Base-by-base conservation (phyloP, 2,329 filamentous ascomycete species). In the Aspergillus sp. region DNA sequence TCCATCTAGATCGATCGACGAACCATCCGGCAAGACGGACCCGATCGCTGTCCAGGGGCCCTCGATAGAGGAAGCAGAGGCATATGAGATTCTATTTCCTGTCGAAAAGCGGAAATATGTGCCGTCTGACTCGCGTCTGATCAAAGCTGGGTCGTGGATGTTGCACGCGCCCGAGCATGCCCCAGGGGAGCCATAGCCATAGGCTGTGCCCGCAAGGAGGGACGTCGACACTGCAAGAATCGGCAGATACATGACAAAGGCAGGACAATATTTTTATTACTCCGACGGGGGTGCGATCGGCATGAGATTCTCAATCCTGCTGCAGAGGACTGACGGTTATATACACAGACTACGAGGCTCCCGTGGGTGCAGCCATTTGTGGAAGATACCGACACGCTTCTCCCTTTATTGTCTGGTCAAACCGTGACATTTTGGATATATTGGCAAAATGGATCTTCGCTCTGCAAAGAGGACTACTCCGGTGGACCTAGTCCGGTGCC, bases 21-120 rank as follows among this genome's bases (percentile, higher is more conserved):
- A 80, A 3, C 78, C 77, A n/a, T 57, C 62, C 0, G 78, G 74
- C 11, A 84, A 69, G 39, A 79, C 76, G 11, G 76, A 76, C 12
- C 81, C 80, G 47, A 77, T 67, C 51, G 74, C 74, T 1, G 72
- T 78, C 81, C 81, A 84, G n/a, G 81, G 80, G 0, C 81, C 82
- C 5, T 69, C 69, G 36, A 84, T 73, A 3, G 71, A 67, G 0
- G 77, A 73, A 2, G 81, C 75, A n/a, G 74, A 79, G 48, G 80
- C 76, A 45, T 82, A 77, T 1, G 78, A 74, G 32, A 84, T 80
- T 50, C 77, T 74, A 22, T 77, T 76, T 20, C 79, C 79, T 0
- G 81, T 83, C 1, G 80, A 80, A 64, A 83, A 83, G 9, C 80
- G 78, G 65, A 78, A 83, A 66, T 83, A 84, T 0, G 63, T 78